These are phyloP conservation scores for Penicillium rolfsii DNA, from an alignment of 2,329 filamentous ascomycete genomes.

Conservation along the genomic window DNA sequence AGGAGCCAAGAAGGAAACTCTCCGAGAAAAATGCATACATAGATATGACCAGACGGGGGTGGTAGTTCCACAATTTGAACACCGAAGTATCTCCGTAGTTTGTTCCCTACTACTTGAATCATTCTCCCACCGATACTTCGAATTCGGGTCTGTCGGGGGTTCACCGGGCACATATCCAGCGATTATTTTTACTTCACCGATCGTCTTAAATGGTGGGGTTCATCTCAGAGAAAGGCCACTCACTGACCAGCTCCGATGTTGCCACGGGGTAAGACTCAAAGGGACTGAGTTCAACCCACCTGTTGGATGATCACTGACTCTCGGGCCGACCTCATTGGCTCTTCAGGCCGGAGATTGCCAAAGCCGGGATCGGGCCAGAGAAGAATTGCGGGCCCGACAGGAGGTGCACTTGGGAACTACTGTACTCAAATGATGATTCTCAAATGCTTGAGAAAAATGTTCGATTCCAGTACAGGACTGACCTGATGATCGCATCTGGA, in stretches of 20 bases:
- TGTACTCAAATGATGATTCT: neutral
- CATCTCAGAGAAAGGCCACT: neutral
- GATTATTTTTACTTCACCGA: neutral
- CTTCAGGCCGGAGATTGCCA: conserved; percentile 4
- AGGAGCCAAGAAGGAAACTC: neutral
- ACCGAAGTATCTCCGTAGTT: neutral
- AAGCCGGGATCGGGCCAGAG: neutral
- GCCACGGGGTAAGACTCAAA: neutral
- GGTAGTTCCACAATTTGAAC: neutral
- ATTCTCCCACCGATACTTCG: neutral
- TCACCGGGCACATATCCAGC: conserved; percentile 1
- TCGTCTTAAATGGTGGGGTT: neutral
- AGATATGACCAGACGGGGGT: neutral
- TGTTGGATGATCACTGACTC: conserved; percentile 3
- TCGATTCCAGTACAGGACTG: neutral
- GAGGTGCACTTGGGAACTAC: neutral
- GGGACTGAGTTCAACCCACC: conserved; percentile 1
- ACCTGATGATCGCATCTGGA: neutral
- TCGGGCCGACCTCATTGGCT: conserved; percentile 5
- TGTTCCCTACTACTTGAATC: neutral
- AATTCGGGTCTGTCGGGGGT: neutral
- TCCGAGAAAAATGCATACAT: neutral
- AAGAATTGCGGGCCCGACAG: neutral
- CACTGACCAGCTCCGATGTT: conserved; percentile 4
- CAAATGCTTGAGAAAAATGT: neutral